Evolutionary conservation across 768 basidiomycete species (phyloP).

Genomic region (Kwoniella mangroviensis): DNA sequence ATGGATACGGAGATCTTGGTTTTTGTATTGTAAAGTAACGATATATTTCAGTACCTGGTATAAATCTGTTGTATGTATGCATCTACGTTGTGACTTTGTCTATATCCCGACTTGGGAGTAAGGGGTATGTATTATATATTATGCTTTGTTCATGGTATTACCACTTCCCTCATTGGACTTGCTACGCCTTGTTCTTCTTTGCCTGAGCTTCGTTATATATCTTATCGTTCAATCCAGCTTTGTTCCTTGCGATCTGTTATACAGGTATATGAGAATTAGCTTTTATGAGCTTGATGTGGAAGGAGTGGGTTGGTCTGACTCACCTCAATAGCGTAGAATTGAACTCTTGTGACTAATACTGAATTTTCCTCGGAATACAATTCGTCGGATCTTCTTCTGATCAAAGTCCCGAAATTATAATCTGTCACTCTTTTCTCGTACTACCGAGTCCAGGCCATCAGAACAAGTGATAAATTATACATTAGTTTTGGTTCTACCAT

Average conservation of each 20-base stretch:
- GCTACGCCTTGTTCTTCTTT: slow-evolving; percentile 61
- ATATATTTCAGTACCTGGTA: background rate
- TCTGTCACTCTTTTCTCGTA: slow-evolving; percentile 91
- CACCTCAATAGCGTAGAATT: slow-evolving; percentile 95
- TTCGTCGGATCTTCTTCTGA: slow-evolving; percentile 74
- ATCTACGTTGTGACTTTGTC: slow-evolving; percentile 6
- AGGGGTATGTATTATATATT: background rate
- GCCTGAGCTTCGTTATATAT: slow-evolving; percentile 78
- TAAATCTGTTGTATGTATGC: slow-evolving; percentile 6
- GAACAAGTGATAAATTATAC: too few relatives aligned
- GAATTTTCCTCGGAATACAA: slow-evolving; percentile 92
- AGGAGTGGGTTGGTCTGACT: slow-evolving; percentile 18
- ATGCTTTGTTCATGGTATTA: too few relatives aligned
- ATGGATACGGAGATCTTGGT: too few relatives aligned
- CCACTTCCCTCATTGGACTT: background rate
- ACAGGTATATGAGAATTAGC: background rate
- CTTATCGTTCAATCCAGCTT: slow-evolving; percentile 83
- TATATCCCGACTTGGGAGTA: background rate
- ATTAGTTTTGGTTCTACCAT: too few relatives aligned
- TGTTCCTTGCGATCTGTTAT: slow-evolving; percentile 82
- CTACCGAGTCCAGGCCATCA: too few relatives aligned
- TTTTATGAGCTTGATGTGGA: background rate
- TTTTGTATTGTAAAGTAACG: too few relatives aligned
- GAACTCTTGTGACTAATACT: slow-evolving; percentile 74
- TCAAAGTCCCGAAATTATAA: slow-evolving; percentile 94